Conservation (phyloP, 2,329 filamentous ascomycete genomes). For the Beauveria scarabaeidicola region DNA sequence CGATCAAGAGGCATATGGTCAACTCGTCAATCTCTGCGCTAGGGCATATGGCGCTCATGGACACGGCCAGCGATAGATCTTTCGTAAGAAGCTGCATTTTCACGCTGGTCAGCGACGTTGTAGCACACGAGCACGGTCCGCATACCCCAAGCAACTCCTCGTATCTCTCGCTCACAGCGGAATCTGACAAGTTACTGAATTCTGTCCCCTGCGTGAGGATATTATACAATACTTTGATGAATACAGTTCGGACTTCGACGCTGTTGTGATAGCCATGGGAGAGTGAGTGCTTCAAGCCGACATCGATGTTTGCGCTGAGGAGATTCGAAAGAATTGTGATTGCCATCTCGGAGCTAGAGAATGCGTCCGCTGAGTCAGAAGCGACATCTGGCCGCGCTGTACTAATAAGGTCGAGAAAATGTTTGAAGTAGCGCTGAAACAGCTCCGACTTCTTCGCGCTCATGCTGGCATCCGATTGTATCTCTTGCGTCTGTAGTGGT, state of each 20-base stretch:
- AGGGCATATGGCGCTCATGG: constrained; percentile 58
- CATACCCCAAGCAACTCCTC: constrained; percentile 52
- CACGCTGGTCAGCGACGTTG: constrained; percentile 11
- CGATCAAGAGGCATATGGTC: constrained; percentile 57
- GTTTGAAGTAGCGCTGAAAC: constrained; percentile 64
- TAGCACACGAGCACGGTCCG: constrained; percentile 3
- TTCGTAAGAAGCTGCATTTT: constrained; percentile 45
- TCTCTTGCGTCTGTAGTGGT: constrained; percentile 57
- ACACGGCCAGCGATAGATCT: constrained; percentile 53
- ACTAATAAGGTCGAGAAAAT: constrained; percentile 58
- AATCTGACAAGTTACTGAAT: constrained; percentile 60
- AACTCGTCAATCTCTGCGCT: constrained; percentile 62
- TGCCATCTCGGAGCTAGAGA: constrained; percentile 51
- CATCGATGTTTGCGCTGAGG: constrained; percentile 62
- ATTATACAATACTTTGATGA: constrained; percentile 62
- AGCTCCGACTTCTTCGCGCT: constrained; percentile 63
- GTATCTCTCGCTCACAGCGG: constrained; percentile 60
- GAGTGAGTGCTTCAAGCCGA: constrained; percentile 60
- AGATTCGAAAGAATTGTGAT: constrained; percentile 62
- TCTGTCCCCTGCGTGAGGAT: constrained; percentile 64
- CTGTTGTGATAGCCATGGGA: constrained; percentile 65
- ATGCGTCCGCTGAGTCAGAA: constrained; percentile 39
- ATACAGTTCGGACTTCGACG: constrained; percentile 59
- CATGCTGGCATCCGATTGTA: constrained; percentile 56
- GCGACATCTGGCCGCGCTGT: constrained; percentile 40